Percentiles rank a stretch among this genome's conserved stretches.
Evolutionary conservation across 345 rosid genomes (phyloP).

Genomic region (Eucalyptus curtisii): DNA sequence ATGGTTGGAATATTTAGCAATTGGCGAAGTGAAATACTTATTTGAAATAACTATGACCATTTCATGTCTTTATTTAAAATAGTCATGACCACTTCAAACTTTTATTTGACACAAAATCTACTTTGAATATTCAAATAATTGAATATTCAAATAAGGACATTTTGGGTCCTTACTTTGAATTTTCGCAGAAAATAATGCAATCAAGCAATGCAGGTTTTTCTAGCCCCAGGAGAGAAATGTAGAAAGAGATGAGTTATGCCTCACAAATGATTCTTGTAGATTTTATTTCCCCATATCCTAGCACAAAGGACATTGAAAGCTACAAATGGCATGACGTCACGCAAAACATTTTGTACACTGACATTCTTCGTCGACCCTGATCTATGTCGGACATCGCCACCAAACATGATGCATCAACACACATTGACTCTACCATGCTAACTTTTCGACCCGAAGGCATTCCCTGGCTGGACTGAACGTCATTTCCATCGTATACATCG

Average conservation of each 20-base stretch:
- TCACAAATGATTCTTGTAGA: not conserved
- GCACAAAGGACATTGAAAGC: not conserved
- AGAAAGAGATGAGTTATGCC: not conserved
- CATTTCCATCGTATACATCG: not conserved
- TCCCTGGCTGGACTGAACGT: not conserved
- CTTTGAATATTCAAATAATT: too few relatives aligned
- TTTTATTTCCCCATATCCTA: not conserved
- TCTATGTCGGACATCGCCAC: not conserved
- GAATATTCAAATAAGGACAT: fast-evolving
- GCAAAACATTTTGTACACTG: not conserved
- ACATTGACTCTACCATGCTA: not conserved
- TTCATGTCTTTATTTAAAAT: too few relatives aligned
- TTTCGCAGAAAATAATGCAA: not conserved
- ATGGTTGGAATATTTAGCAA: too few relatives aligned
- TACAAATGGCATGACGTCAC: not conserved
- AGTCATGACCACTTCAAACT: too few relatives aligned
- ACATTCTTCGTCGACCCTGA: not conserved
- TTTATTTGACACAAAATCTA: fast-evolving
- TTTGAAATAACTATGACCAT: too few relatives aligned
- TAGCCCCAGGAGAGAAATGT: not conserved
- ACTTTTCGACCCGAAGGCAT: not conserved
- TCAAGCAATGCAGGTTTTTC: not conserved
- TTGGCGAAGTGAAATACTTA: fast-evolving
- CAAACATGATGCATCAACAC: not conserved
- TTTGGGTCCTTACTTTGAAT: too few relatives aligned